Percentiles rank a stretch among this genome's conserved stretches.
phyloP scores from a whole-genome alignment of 495 filamentous ascomycete genomes.

The Penicillium argentinense region DNA sequence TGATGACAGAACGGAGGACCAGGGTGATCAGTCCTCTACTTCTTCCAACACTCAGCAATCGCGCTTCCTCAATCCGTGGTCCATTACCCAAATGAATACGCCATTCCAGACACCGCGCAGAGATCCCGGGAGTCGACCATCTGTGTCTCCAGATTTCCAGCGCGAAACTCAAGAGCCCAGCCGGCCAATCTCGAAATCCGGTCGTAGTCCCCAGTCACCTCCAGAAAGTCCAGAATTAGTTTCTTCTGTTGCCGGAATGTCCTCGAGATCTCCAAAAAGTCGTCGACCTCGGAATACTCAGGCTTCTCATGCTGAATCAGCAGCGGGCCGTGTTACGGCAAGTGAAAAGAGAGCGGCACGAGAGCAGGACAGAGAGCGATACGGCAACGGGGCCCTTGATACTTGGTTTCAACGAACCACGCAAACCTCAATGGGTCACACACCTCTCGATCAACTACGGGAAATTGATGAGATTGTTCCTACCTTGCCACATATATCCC shows the following conservation, averaged over 20 bases:
- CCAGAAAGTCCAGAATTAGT: not conserved
- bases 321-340: too few species aligned
- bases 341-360: slow-evolving; percentile 19
- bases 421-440: slow-evolving; percentile 13
- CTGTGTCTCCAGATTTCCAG: not conserved
- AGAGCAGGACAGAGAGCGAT: slow-evolving; percentile 32
- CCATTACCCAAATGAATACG: slow-evolving; percentile 28
- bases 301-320: not conserved
- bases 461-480: slow-evolving; percentile 9
- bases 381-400: slow-evolving; percentile 42
- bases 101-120: slow-evolving; percentile 14
- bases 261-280: slow-evolving; percentile 10
- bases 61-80: slow-evolving; percentile 33
- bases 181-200: not conserved
- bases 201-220: not conserved
- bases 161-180: not conserved
- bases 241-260: too few species aligned
- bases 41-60: not conserved
- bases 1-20: not conserved
- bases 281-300: not conserved
- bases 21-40: not conserved
- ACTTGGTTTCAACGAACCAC: slow-evolving; percentile 38
- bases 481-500: slow-evolving; percentile 24
- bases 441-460: not conserved
- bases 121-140: not conserved